Evolutionary conservation across 345 rosid species (phyloP), one percentile per base, ranked within the genome.

Genomic region (Gynandropsis gynandra): DNA sequence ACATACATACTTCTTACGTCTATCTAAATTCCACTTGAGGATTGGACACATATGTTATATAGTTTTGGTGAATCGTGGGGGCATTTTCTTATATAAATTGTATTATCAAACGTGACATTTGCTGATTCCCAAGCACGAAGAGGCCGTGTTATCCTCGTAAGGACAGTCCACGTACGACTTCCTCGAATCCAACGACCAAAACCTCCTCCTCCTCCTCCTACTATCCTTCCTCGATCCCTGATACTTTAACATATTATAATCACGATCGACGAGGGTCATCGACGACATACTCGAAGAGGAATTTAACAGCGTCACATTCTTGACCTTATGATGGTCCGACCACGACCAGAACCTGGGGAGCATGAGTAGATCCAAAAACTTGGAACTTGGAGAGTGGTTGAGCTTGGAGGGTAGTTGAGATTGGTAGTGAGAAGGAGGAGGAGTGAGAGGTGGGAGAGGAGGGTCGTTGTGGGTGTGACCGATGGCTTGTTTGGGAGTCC

Each of bases 381-480:
- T 24, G 29, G 29, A 24, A 24, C 58, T 18, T 9, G 47, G 44
- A 31, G 64, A 19, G 9, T 50, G 42, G 13, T 57, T 58, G 37
- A 33, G 58, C 55, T 58, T 65, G 44, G 46, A 29, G 11, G 70
- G 57, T 14, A 59, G 40, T 8, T 51, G 44, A 32, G 10, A 51
- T 39, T 65, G 59, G 4, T 47, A 65, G 40, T 58, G 70, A 52
- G 59, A 58, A 16, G 70, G 70, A 11, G 70, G 70, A 46, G 70
- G 70, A 53, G 70, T 65, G 45, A 65, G 70, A 38, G 67, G 67
- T 5, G 54, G 64, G 5, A 11, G 54, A 1, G 59, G 45, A 58
- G 64, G 50, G 11, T 52, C 31, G 10, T 58, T 64, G 7, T 63
- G 52, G 24, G 64, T 2, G 29, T 24, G 29, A 2, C 29, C 5